Conservation (phyloP, 495 filamentous ascomycete species). For the Aspergillus mulundensis region DNA sequence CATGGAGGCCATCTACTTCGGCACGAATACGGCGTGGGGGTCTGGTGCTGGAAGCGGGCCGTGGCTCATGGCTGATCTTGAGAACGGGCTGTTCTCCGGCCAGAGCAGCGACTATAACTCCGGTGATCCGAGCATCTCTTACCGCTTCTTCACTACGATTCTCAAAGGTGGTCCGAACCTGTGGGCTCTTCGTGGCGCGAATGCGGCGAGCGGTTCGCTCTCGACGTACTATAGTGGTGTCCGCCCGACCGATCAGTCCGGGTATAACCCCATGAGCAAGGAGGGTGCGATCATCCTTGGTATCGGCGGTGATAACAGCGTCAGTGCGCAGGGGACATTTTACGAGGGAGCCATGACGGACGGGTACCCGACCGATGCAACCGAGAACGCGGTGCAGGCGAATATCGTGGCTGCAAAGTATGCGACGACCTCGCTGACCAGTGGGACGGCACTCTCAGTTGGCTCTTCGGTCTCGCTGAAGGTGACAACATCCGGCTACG, state of each 20-base stretch:
- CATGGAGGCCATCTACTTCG: slow-evolving; percentile 62
- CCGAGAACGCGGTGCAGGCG: slow-evolving; percentile 53
- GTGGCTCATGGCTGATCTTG: slow-evolving; percentile 60
- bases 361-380: slow-evolving; percentile 53
- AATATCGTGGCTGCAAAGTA: slow-evolving; percentile 56
- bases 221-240: slow-evolving; percentile 52
- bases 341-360: slow-evolving; percentile 60
- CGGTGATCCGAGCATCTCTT: slow-evolving; percentile 43
- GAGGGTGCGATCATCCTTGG: slow-evolving; percentile 31
- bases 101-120: slow-evolving; percentile 33
- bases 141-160: slow-evolving; percentile 49
- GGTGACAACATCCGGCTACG: slow-evolving; percentile 48
- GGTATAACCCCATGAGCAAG: slow-evolving; percentile 58
- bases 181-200: slow-evolving; percentile 53
- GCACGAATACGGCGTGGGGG: slow-evolving; percentile 34
- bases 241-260: slow-evolving; percentile 37
- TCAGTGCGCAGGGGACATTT: slow-evolving; percentile 53
- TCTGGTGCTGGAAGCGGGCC: slow-evolving; percentile 50
- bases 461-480: slow-evolving; percentile 48
- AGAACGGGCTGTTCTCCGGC: slow-evolving; percentile 57
- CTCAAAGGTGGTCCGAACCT: slow-evolving; percentile 48
- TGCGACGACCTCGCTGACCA: slow-evolving; percentile 41
- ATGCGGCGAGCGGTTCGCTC: slow-evolving; percentile 49
- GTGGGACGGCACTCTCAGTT: slow-evolving; percentile 43
- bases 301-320: slow-evolving; percentile 39